phyloP scores from a whole-genome alignment of 2,329 filamentous ascomycete species.

The Cercospora sojina region DNA sequence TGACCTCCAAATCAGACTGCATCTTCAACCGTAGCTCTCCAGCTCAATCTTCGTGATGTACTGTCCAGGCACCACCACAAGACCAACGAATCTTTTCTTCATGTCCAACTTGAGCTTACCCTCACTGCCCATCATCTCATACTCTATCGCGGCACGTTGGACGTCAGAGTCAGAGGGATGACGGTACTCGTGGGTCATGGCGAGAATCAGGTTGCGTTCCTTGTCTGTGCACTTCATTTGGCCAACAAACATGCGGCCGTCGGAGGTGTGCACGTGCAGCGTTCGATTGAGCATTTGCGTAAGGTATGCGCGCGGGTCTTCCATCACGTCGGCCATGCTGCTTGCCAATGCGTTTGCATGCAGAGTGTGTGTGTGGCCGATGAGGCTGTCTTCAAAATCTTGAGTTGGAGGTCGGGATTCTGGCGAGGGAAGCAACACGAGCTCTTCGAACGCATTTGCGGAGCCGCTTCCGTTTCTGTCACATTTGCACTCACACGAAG shows the following conservation, averaged over 20 bases:
- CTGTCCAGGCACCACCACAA: slow-evolving; percentile 84
- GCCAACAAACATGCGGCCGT: slow-evolving; percentile 85
- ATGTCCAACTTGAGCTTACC: slow-evolving; percentile 63
- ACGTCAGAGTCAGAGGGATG: slow-evolving; percentile 57
- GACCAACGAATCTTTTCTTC: slow-evolving; percentile 80
- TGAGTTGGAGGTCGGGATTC: not conserved
- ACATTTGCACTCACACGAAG: not conserved
- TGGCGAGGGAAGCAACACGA: not conserved
- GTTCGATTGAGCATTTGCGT: slow-evolving; percentile 55
- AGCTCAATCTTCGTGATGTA: slow-evolving; percentile 86
- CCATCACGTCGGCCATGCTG: slow-evolving; percentile 15
- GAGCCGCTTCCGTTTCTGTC: not conserved
- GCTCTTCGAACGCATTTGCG: not conserved
- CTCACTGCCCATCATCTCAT: slow-evolving; percentile 32
- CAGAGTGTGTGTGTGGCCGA: not conserved
- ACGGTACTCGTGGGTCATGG: slow-evolving; percentile 85
- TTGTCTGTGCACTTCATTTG: slow-evolving; percentile 93
- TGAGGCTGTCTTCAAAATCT: not conserved
- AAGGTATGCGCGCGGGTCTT: slow-evolving; percentile 34
- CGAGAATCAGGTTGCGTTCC: slow-evolving; percentile 78
- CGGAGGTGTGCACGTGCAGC: slow-evolving; percentile 74
- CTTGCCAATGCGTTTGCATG: not conserved
- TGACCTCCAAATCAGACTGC: not conserved
- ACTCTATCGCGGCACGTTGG: slow-evolving; percentile 37
- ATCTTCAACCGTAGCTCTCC: slow-evolving; percentile 56